Conservation (phyloP, 495 filamentous ascomycete genomes). For the Xylaria flabelliformis region DNA sequence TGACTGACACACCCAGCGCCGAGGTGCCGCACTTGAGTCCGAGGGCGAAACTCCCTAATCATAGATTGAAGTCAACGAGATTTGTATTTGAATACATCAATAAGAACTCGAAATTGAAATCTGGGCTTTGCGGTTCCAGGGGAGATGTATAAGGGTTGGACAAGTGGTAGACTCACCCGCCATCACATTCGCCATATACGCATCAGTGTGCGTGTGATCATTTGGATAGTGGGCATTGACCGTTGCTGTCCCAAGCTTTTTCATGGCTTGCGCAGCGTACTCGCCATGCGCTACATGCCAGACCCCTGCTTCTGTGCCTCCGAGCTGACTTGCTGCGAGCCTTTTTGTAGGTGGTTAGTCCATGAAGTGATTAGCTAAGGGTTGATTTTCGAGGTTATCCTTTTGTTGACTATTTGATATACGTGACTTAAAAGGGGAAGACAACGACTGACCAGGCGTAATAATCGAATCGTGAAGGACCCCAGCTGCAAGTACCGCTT, state of each 20-base stretch:
- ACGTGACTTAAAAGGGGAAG: too few relatives aligned
- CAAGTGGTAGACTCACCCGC: conserved; percentile 32
- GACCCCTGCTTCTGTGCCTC: conserved; percentile 48
- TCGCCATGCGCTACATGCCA: conserved; percentile 59
- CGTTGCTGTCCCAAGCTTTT: conserved; percentile 46
- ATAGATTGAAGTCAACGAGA: neutral
- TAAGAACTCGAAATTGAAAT: neutral
- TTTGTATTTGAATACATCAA: neutral
- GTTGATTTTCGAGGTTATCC: neutral
- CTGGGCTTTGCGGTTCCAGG: neutral
- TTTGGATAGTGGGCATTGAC: conserved; percentile 60
- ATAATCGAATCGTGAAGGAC: conserved; percentile 56
- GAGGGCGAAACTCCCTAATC: conserved; percentile 40
- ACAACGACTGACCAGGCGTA: conserved; percentile 48
- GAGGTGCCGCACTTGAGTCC: conserved; percentile 47
- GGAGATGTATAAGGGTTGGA: neutral
- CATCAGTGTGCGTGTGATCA: conserved; percentile 68
- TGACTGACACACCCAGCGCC: conserved; percentile 35
- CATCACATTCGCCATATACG: conserved; percentile 59
- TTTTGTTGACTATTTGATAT: too few relatives aligned
- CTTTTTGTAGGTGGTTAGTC: conserved; percentile 22
- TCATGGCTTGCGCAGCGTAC: conserved; percentile 59
- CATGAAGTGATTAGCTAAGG: neutral
- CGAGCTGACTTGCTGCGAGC: conserved; percentile 31
- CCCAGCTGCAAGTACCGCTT: conserved; percentile 54